Evolutionary conservation across 495 filamentous ascomycete species (phyloP).

Genomic region (Endocarpon pusillum): DNA sequence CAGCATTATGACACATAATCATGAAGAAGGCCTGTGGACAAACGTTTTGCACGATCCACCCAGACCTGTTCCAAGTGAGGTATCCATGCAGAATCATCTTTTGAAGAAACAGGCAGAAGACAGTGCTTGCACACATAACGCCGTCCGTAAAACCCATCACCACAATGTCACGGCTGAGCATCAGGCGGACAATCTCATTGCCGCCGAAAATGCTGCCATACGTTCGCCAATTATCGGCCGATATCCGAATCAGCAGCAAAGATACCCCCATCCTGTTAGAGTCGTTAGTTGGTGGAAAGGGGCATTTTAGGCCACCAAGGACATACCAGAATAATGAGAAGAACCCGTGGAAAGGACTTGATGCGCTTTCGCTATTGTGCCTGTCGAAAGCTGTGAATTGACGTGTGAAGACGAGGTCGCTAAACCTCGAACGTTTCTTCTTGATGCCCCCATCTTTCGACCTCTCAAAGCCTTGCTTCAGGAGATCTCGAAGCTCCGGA

Average conservation of each 20-base stretch:
- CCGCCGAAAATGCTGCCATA: constrained; percentile 45
- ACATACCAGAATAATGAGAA: constrained; percentile 67
- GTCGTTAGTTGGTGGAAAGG: constrained; percentile 1
- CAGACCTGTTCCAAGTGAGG: constrained; percentile 42
- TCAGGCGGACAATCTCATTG: constrained; percentile 49
- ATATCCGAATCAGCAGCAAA: constrained; percentile 42
- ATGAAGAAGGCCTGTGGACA: constrained; percentile 5
- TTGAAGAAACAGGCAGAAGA: constrained; percentile 42
- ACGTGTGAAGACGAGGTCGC: constrained; percentile 49
- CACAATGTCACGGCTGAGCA: constrained; percentile 49
- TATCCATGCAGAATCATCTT: constrained; percentile 31
- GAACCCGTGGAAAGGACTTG: constrained; percentile 55
- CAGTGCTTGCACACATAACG: constrained; percentile 41
- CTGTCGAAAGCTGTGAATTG: constrained; percentile 56
- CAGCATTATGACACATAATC: too few relatives aligned
- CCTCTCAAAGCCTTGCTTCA: constrained; percentile 28
- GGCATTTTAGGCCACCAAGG: not conserved
- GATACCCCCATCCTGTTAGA: constrained; percentile 33
- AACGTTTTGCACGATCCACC: constrained; percentile 53
- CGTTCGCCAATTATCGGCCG: constrained; percentile 43
- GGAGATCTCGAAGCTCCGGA: constrained; percentile 33
- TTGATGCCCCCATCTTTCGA: constrained; percentile 19
- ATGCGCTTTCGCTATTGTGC: constrained; percentile 36
- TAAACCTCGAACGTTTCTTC: constrained; percentile 32
- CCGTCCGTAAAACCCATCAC: constrained; percentile 49